Evolutionary conservation across 1,284 basidiomycete species (phyloP).

Genomic region (Meripilus lineatus): DNA sequence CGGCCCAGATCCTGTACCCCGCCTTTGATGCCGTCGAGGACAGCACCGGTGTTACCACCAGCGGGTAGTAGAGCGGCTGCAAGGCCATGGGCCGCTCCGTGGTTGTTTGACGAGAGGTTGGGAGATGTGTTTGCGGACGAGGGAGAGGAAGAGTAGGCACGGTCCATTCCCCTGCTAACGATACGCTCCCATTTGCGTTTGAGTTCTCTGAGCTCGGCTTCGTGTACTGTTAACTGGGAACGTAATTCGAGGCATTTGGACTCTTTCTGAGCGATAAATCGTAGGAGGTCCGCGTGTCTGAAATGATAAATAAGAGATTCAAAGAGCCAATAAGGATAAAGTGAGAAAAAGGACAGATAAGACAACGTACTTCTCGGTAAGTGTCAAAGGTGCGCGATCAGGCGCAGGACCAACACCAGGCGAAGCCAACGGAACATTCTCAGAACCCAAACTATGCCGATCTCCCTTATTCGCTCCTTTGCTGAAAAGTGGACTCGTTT

Average conservation of each 20-base stretch:
- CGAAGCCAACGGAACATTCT: slow-evolving; percentile 10
- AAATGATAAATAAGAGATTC: not conserved
- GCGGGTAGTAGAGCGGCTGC: slow-evolving; percentile 4
- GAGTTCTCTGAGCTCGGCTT: slow-evolving; percentile 63
- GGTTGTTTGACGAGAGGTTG: slow-evolving; percentile 2
- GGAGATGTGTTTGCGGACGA: slow-evolving; percentile 9
- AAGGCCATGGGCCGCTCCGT: not conserved
- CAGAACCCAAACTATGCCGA: slow-evolving; percentile 21
- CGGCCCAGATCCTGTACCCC: slow-evolving; percentile 57
- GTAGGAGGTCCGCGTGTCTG: slow-evolving; percentile 72
- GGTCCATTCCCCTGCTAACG: slow-evolving; percentile 54
- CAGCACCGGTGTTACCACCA: slow-evolving; percentile 22
- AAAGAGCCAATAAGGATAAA: not conserved
- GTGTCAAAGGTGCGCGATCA: slow-evolving; percentile 42
- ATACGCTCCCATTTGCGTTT: slow-evolving; percentile 81
- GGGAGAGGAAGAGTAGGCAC: slow-evolving; percentile 20
- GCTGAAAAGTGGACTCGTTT: slow-evolving; percentile 1
- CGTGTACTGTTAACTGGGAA: slow-evolving; percentile 62
- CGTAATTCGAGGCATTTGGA: slow-evolving; percentile 75
- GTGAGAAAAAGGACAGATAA: not conserved
- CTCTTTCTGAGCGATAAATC: slow-evolving; percentile 79
- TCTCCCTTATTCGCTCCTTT: slow-evolving; percentile 15
- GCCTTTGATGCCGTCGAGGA: slow-evolving; percentile 58
- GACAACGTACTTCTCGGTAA: slow-evolving; percentile 52
- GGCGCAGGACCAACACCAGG: slow-evolving; percentile 12